These are phyloP conservation scores for Psilocybe cyanescens DNA, from an alignment of 768 basidiomycete species.

Conservation along the genomic window DNA sequence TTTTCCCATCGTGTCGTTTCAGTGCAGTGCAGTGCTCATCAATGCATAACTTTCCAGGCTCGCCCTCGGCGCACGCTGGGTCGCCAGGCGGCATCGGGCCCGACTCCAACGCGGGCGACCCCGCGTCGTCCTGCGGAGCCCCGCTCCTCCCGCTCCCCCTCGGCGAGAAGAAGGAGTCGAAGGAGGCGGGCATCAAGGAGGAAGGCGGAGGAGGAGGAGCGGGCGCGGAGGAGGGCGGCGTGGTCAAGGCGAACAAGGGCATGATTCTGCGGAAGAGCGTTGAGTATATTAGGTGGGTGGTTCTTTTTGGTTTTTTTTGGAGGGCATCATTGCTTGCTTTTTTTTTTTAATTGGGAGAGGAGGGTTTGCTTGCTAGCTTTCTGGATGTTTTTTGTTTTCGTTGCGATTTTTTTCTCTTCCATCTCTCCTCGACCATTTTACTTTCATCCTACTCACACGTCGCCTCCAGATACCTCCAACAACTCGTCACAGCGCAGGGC, in stretches of 20 bases:
- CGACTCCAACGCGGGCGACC: no score
- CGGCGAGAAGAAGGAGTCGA: background rate
- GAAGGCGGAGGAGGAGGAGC: constrained; percentile 24
- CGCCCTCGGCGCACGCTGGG: constrained; percentile 11
- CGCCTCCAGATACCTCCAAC: constrained; percentile 71
- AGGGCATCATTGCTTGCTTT: background rate
- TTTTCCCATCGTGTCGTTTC: no score
- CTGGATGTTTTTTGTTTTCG: no score
- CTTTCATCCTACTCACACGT: background rate
- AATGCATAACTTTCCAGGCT: background rate
- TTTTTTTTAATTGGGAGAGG: background rate
- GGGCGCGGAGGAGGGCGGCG: constrained; percentile 37
- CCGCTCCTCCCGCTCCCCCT: constrained; percentile 4
- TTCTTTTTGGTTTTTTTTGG: constrained; percentile 5
- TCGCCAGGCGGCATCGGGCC: constrained; percentile 16
- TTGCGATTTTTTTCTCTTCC: no score
- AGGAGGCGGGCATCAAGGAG: constrained; percentile 15
- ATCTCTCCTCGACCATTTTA: no score
- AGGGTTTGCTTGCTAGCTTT: no score
- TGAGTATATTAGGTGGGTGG: constrained; percentile 60
- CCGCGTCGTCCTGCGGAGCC: no score
- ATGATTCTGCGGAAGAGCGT: constrained; percentile 89
- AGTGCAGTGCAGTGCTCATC: no score
- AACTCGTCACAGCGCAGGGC: constrained; percentile 81
- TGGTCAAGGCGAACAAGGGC: constrained; percentile 92